Evolutionary conservation across 1,284 basidiomycete genomes (phyloP).

Genomic region (Moesziomyces globuligerus): DNA sequence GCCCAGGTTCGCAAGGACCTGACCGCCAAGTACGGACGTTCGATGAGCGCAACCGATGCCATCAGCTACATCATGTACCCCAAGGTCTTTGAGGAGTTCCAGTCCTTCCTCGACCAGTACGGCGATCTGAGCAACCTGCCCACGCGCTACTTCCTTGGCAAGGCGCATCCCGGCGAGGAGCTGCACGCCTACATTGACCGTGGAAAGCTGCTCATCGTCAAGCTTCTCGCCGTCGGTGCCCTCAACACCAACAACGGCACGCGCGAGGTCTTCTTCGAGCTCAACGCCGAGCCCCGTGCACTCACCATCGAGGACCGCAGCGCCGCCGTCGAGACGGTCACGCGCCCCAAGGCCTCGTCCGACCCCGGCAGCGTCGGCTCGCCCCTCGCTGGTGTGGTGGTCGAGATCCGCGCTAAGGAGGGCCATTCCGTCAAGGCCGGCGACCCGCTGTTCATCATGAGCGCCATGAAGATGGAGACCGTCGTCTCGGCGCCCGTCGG

Average conservation of each 20-base stretch:
- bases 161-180: constrained; percentile 90
- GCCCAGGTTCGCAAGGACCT: constrained; percentile 94
- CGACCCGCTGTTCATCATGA: constrained; percentile 79
- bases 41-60: constrained; percentile 84
- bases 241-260: constrained; percentile 89
- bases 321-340: constrained; percentile 89
- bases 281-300: constrained; percentile 65
- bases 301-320: constrained; percentile 88
- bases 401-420: constrained; percentile 96
- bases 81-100: constrained; percentile 96
- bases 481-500: constrained; percentile 93
- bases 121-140: constrained; percentile 85
- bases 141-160: constrained; percentile 95
- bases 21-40: constrained; percentile 90
- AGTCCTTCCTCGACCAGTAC: constrained; percentile 91
- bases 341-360: constrained; percentile 88
- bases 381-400: constrained; percentile 84
- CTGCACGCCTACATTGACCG: constrained; percentile 96
- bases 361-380: constrained; percentile 96
- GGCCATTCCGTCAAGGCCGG: constrained; percentile 97
- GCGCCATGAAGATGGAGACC: constrained; percentile 78
- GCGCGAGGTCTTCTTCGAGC: constrained; percentile 97
- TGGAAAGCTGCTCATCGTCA: constrained; percentile 93
- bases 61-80: constrained; percentile 96
- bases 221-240: constrained; percentile 92